Base-by-base conservation (phyloP, 1,284 basidiomycete genomes). In the Apiotrichum laibachii region DNA sequence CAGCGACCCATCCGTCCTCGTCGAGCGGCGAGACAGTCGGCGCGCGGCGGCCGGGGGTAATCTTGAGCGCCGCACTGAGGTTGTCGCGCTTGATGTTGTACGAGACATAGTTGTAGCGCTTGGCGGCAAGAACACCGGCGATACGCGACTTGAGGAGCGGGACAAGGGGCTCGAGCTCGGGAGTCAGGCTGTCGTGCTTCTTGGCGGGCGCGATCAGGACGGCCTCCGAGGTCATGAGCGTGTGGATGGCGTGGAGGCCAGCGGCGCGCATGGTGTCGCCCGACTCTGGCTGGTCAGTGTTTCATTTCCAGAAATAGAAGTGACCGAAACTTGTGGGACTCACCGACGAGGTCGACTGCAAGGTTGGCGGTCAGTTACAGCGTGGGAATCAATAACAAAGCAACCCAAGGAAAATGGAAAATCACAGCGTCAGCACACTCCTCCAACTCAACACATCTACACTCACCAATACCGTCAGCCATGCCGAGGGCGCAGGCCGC, bases 191-290 rank as follows among this genome's bases (percentile, higher is more conserved):
- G 0, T 84, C 81, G 78, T 91, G 86, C 0, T 85, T 84, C 10
- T 80, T 81, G 55, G 80, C 81, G 1, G 93, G 90, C 61, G 87
- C 88, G 82, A 99, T 97, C 48, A 99, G 85, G 55, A 97, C 91
- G 4, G 95, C 95, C 80, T 99, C 90, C 0, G 92, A 90, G 48
- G 85, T 77, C 57, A 98, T 85, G 16, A 99, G 79, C 2, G 92
- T 95, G 47, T 88, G 88, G 72, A 99, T 96, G 35, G 93, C 86
- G 77, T 91, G 90, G 55, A 99, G 82, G 50, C 95, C 95, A 2
- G 94, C 95, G 26, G 95, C 96, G 45, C 95, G 91, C 96, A 99
- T 99, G 2, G 95, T 99, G 71, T 99, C 96, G 34, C 95, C 95
- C n/a, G 92, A 96, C 79, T 99, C 95, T 53, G 51, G 21, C 39